Percentiles rank a stretch among this genome's conserved stretches.
phyloP scores from a whole-genome alignment of 192 early-diverging fungal genomes.

The Coemansia sp. region DNA sequence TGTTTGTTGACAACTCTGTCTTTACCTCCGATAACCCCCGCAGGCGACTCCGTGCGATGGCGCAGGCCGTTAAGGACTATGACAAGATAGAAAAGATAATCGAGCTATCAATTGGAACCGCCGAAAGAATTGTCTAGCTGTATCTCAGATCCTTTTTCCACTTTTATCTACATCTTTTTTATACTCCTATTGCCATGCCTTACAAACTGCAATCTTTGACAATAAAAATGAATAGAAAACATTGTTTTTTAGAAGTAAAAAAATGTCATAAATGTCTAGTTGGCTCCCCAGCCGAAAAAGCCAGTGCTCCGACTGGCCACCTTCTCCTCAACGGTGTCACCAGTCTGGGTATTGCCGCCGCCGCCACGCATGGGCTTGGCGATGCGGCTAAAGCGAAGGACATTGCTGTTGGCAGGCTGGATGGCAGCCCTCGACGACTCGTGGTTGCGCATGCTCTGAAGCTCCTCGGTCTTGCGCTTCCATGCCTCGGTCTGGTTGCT shows the following conservation, averaged over 20 bases:
- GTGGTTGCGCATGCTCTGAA: slow-evolving; percentile 57
- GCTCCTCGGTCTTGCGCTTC: slow-evolving; percentile 68
- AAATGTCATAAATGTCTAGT: slow-evolving; percentile 7
- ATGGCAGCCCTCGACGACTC: slow-evolving; percentile 19
- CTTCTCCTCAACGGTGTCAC: slow-evolving; percentile 30
- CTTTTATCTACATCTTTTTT: not conserved
- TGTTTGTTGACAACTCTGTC: not conserved
- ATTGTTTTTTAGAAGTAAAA: slow-evolving; percentile 1
- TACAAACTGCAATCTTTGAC: not conserved
- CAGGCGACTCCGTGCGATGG: not conserved
- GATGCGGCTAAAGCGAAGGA: slow-evolving; percentile 73
- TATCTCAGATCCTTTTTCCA: not conserved
- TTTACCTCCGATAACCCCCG: not conserved
- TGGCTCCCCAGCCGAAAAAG: slow-evolving; percentile 50
- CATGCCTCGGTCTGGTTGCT: slow-evolving; percentile 85
- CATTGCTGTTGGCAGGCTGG: slow-evolving; percentile 26
- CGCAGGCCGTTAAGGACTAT: not conserved
- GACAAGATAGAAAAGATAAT: not conserved
- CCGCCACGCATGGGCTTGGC: slow-evolving; percentile 94
- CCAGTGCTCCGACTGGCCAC: slow-evolving; percentile 27
- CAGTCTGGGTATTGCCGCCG: slow-evolving; percentile 46
- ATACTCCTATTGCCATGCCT: not conserved
- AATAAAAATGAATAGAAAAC: not conserved
- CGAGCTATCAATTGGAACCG: not conserved
- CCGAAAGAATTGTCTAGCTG: not conserved